A percentile compares a stretch with the other conserved stretches of the same genome.
Conservation (phyloP, 345 rosid genomes). For the Luvunga scandens region DNA sequence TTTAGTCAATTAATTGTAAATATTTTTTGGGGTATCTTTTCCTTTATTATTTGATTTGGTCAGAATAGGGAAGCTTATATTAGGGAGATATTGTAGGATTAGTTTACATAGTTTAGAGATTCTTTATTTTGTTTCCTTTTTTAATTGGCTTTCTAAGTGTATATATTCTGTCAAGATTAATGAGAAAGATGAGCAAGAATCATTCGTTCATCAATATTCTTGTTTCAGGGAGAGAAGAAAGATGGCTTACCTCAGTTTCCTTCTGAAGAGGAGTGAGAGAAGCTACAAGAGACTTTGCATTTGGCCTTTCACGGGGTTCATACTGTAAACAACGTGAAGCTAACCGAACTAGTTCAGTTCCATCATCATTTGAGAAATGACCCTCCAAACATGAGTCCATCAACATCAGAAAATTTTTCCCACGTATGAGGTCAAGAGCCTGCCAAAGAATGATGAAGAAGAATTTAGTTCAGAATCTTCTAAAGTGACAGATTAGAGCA, state of each 20-base stretch:
- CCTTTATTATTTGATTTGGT: too few species aligned
- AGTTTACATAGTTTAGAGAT: too few species aligned
- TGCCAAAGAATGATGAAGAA: constrained; percentile 30
- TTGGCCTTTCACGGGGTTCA: constrained; percentile 91
- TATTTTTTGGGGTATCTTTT: too few species aligned
- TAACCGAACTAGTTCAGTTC: constrained; percentile 76
- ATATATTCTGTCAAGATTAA: too few species aligned
- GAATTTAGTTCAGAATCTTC: constrained; percentile 1
- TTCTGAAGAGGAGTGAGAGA: constrained; percentile 72
- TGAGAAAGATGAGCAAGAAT: too few species aligned
- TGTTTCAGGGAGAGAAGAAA: not conserved
- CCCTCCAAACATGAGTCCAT: constrained; percentile 84
- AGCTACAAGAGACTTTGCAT: constrained; percentile 69
- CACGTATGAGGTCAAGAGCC: constrained; percentile 87
- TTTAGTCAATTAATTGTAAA: too few species aligned
- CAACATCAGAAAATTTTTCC: constrained; percentile 71
- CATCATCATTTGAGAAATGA: constrained; percentile 84
- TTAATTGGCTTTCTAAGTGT: too few species aligned
- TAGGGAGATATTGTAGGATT: too few species aligned
- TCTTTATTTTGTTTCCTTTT: too few species aligned
- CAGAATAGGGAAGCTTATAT: too few species aligned
- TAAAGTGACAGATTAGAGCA: not conserved
- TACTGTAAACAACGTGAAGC: constrained; percentile 86
- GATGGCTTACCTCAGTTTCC: constrained; percentile 54
- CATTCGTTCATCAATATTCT: too few species aligned